Evolutionary conservation across 1,139 yeast species (phyloP).

Genomic region (Geotrichum cucujoidarum): DNA sequence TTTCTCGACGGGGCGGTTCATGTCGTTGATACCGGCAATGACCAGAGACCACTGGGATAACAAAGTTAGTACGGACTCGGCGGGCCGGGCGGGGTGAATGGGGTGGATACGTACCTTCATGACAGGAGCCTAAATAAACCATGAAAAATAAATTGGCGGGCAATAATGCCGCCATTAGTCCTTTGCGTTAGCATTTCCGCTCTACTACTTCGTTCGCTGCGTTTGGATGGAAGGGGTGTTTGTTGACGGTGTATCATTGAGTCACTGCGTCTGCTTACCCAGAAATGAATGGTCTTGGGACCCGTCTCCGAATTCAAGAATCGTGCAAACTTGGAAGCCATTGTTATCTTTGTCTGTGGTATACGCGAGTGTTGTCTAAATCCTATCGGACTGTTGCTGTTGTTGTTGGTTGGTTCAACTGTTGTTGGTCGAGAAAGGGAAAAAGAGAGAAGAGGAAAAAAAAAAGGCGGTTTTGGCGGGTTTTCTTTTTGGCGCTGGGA

Average conservation of each 20-base stretch:
- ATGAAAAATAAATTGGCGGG: not conserved
- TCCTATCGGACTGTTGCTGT: not conserved
- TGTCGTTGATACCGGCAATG: conserved; percentile 82
- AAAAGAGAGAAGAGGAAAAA: not conserved
- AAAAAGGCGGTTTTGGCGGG: not conserved
- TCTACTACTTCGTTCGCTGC: no score
- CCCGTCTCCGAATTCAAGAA: conserved; percentile 87
- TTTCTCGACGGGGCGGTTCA: conserved; percentile 85
- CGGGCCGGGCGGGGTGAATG: no score
- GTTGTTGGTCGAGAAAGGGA: not conserved
- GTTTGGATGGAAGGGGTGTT: no score
- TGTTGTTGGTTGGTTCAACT: not conserved
- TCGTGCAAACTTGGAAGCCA: conserved; percentile 48
- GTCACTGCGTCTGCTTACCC: conserved; percentile 45
- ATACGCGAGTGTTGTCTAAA: not conserved
- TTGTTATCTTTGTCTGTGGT: conserved; percentile 2
- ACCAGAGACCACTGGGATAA: conserved; percentile 77
- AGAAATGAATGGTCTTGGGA: conserved; percentile 90
- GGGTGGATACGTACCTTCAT: conserved; percentile 38
- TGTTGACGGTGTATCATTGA: not conserved
- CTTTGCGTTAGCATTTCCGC: no score
- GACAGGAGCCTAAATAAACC: conserved; percentile 44
- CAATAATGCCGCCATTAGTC: no score
- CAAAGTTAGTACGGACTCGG: not conserved
- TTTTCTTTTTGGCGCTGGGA: not conserved